phyloP scores from a whole-genome alignment of 331 rosid species.

The Cucumis variabilis region DNA sequence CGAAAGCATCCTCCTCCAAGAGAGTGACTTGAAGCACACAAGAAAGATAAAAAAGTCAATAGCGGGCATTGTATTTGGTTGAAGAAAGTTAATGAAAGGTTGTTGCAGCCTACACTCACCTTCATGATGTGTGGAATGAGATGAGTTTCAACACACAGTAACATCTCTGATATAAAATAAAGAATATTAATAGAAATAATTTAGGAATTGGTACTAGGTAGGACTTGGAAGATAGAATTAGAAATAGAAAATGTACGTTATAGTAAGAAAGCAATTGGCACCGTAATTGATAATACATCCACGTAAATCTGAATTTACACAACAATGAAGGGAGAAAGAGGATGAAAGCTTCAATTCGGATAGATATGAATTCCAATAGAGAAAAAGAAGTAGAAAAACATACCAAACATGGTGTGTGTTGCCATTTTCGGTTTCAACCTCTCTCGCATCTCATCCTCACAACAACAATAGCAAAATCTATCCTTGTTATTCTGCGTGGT shows the following conservation, averaged over 20 bases:
- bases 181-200: slow-evolving; percentile 23
- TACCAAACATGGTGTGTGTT: slow-evolving; percentile 68
- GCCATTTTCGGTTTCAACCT: too few species aligned
- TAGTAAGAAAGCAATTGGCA: not conserved
- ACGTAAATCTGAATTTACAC: not conserved
- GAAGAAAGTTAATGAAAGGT: not conserved
- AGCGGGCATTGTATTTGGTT: not conserved
- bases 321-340: not conserved
- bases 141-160: slow-evolving; percentile 72
- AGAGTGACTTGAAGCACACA: slow-evolving; percentile 60
- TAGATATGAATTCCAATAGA: not conserved
- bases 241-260: not conserved
- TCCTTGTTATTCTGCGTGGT: too few species aligned
- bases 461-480: too few species aligned
- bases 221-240: not conserved
- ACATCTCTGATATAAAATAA: slow-evolving; percentile 63
- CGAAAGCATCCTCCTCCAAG: slow-evolving; percentile 97
- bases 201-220: not conserved
- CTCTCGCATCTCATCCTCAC: too few species aligned
- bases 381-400: slow-evolving; percentile 25
- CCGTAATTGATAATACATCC: not conserved
- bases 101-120: slow-evolving; percentile 51
- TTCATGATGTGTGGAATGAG: slow-evolving; percentile 94
- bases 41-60: slow-evolving; percentile 13
- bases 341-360: slow-evolving; percentile 7